These are phyloP conservation scores for Colletotrichum sp. DNA, from an alignment of 2,329 filamentous ascomycete species.

Conservation along the genomic window DNA sequence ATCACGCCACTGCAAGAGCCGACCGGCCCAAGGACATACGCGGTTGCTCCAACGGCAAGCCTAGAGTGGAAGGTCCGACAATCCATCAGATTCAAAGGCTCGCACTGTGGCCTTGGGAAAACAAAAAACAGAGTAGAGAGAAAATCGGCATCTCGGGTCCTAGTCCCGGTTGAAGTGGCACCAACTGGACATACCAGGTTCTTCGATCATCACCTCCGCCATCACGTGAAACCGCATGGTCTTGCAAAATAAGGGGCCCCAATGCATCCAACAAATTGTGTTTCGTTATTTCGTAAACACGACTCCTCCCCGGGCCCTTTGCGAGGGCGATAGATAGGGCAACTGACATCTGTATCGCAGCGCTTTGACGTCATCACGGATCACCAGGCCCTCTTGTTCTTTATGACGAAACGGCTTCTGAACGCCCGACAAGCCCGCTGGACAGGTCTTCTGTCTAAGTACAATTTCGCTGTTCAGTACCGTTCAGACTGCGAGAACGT, in stretches of 20 bases:
- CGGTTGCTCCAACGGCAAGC: not conserved
- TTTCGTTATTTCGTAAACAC: not conserved
- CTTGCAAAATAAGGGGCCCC: not conserved
- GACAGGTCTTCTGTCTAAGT: not conserved
- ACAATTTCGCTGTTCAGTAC: too few species aligned
- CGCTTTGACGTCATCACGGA: not conserved
- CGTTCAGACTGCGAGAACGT: too few species aligned
- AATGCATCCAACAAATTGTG: not conserved
- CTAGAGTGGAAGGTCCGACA: rapidly evolving
- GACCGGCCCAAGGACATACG: not conserved
- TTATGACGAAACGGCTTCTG: not conserved
- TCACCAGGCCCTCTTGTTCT: not conserved
- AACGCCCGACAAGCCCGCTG: too few species aligned
- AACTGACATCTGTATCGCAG: not conserved
- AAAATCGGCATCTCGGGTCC: not conserved
- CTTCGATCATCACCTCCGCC: not conserved
- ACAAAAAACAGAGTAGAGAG: not conserved
- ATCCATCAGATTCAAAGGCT: not conserved
- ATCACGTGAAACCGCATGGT: not conserved
- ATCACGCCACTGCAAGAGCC: not conserved
- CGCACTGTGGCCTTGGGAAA: not conserved
- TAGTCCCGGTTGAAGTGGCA: not conserved
- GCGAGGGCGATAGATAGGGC: not conserved
- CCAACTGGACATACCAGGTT: not conserved
- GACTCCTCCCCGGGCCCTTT: not conserved